Base-by-base conservation (phyloP, 495 filamentous ascomycete species). In the Penicillium subrubescens region DNA sequence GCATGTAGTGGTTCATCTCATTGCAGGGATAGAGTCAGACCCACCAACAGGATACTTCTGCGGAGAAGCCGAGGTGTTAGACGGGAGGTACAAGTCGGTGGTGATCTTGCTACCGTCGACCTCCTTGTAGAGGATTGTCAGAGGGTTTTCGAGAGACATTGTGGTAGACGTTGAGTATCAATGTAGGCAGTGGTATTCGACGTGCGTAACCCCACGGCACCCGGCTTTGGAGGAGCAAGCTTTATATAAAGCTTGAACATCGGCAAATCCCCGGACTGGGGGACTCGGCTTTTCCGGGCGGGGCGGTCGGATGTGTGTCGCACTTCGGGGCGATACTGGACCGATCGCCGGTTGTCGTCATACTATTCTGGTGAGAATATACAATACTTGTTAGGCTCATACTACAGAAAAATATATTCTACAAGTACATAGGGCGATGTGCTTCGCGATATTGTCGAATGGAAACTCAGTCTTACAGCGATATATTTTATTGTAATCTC, bases 41-140 rank as follows among this genome's bases (percentile, higher is more conserved):
- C 34, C 61, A 78, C 76, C 59, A 31, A 78, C 69, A 17, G 76
- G 72, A 37, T 70, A 70, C 33, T 67, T 64, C 21, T 66, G 59
- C 35, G 53, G 46, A 23, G 53, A 60, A 8, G 56, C 21, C 3
- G 52, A 51, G 29, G 21, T 31, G 34, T 14, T 61, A 35, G 65
- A 31, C 8, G 76, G 76, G 15, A 79, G 60, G 59, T 77, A 77
- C 55, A 79, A 60, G 48, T 79, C 77, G 10, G 74, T 73, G 1
- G 67, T 70, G 46, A 77, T 77, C 50, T 71, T 67, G 43, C 65
- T 73, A 12, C 67, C 59, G 35, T 69, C 57, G 43, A 65, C 62
- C 61, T 73, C 65, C 54, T 79, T 79, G 60, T 76, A 77, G 57
- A 61, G 59, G 7, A 67, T 63, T 48, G 71, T 73, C 23, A 74